phyloP scores from a whole-genome alignment of 352 stramenopile genomes.

The Pythium brachiatum region DNA sequence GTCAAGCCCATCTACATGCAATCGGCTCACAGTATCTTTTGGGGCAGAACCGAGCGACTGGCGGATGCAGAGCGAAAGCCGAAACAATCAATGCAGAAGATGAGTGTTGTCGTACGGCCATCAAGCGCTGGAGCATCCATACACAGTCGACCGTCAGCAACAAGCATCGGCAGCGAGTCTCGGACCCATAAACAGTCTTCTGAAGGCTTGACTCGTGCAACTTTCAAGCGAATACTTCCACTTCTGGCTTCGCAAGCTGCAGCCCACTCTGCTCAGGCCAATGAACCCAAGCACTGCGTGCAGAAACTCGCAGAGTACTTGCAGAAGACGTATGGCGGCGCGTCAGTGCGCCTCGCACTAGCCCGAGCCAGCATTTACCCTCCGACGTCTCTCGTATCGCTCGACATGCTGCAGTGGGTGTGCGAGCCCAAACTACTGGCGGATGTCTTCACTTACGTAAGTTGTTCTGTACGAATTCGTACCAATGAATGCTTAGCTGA shows the following conservation, averaged over 20 bases:
- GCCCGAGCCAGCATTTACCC: slow-evolving; percentile 49
- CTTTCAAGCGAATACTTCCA: slow-evolving; percentile 12
- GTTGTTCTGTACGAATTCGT: slow-evolving; percentile 15
- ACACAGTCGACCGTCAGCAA: not conserved
- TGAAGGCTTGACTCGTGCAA: slow-evolving; percentile 1
- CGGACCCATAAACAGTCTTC: not conserved
- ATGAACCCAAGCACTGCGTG: slow-evolving; percentile 26
- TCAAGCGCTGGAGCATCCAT: not conserved
- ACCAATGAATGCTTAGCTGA: slow-evolving; percentile 1
- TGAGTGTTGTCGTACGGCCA: not conserved
- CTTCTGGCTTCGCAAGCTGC: not conserved
- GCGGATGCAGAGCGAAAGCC: slow-evolving; percentile 1
- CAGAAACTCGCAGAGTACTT: slow-evolving; percentile 41
- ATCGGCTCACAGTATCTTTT: slow-evolving; percentile 40
- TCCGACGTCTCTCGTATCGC: slow-evolving; percentile 26
- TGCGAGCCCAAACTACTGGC: slow-evolving; percentile 37
- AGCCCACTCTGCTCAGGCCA: not conserved
- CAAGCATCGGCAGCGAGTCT: not conserved
- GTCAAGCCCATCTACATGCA: slow-evolving; percentile 26
- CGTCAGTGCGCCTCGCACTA: slow-evolving; percentile 53
- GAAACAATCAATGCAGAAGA: slow-evolving; percentile 26
- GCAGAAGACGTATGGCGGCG: slow-evolving; percentile 35
- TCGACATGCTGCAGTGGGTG: slow-evolving; percentile 31
- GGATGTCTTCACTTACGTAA: slow-evolving; percentile 43
- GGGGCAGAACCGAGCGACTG: slow-evolving; percentile 31